Evolutionary conservation across 352 stramenopile genomes (phyloP).

Genomic region (Globisporangium uncinulatum): DNA sequence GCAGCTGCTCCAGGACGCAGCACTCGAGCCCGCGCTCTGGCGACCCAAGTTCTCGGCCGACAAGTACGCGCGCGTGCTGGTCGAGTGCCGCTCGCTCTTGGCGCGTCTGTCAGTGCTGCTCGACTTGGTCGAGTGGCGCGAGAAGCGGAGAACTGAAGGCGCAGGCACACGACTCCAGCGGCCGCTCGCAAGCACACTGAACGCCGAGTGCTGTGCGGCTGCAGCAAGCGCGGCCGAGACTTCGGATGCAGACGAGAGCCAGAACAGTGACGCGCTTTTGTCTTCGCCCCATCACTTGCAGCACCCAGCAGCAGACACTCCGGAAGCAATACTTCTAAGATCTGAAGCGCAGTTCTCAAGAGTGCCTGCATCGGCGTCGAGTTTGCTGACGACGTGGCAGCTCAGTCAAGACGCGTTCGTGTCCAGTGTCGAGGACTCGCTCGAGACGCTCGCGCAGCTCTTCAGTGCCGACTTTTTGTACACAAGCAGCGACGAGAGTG

Average conservation of each 20-base stretch:
- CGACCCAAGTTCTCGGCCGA: constrained; percentile 56
- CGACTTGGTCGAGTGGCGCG: constrained; percentile 60
- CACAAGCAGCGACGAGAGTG: constrained; percentile 67
- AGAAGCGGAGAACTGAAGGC: no score
- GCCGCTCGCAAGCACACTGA: no score
- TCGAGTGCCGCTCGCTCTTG: no score
- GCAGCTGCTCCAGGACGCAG: constrained; percentile 51
- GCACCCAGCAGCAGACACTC: no score
- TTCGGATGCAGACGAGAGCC: no score
- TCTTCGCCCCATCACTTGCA: no score
- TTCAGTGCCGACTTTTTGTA: constrained; percentile 73
- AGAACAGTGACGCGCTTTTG: no score
- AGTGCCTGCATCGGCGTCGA: constrained; percentile 1
- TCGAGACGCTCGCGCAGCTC: constrained; percentile 62
- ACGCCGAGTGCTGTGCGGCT: no score
- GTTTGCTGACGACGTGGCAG: constrained; percentile 26
- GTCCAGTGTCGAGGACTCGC: constrained; percentile 48
- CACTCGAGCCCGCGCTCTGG: constrained; percentile 64
- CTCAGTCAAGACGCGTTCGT: constrained; percentile 41
- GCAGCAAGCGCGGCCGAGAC: no score
- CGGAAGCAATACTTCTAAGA: constrained; percentile 17
- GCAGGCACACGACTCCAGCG: no score
- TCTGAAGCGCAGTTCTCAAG: constrained; percentile 19
- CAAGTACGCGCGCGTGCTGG: constrained; percentile 67
- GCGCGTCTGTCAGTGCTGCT: constrained; percentile 27